Evolutionary conservation across 805 yeast genomes (phyloP), one percentile per base, ranked within the genome.

Genomic region (Peterozyma xylosa): DNA sequence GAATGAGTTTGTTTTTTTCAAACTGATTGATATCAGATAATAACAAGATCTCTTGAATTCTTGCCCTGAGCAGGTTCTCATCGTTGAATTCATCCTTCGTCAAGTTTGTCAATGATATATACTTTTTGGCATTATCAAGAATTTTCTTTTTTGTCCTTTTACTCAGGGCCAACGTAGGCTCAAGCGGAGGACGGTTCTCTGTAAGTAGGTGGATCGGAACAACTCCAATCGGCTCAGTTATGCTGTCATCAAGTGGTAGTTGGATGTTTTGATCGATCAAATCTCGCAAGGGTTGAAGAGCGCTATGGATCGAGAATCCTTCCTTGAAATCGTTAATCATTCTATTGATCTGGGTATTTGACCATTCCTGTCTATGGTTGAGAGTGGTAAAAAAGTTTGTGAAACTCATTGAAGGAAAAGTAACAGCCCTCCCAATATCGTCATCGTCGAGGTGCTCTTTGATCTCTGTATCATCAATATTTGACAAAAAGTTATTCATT

Each of bases 1-100:
- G 85, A 14, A 80, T 77, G 46, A 82, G 53, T 52, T 64, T 66
- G 45, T 75, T 67, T 49, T 75, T 70, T 59, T 68, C 66, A 33
- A 56, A 47, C 42, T 76, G 74, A 29, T 60, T 54, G 34, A 76
- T 50, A 35, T 57, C 55, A 9, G 50, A 52, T 42, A 70, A 55
- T 3, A 56, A 53, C 41, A 75, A 67, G 43, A 76, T 76, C 41
- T 59, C 58, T 51, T 70, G 77, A 37, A 79, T 78, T 53, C 74
- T 66, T 29, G 55, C 53, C 51, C 85, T 64, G 45, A 79, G 57
- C 35, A 68, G 57, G 3, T 39, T 46, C 47, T 59, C 64, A 49
- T 65, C 60, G 32, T 57, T 59, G 38, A 62, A 61, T 41, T 64
- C 65, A 11, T 62, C 66, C 45, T 55, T 56, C 3, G 61, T 52